Percentiles rank a stretch among this genome's conserved stretches.
Evolutionary conservation across 2,329 filamentous ascomycete species (phyloP).

Genomic region (Aspergillus udagawae): DNA sequence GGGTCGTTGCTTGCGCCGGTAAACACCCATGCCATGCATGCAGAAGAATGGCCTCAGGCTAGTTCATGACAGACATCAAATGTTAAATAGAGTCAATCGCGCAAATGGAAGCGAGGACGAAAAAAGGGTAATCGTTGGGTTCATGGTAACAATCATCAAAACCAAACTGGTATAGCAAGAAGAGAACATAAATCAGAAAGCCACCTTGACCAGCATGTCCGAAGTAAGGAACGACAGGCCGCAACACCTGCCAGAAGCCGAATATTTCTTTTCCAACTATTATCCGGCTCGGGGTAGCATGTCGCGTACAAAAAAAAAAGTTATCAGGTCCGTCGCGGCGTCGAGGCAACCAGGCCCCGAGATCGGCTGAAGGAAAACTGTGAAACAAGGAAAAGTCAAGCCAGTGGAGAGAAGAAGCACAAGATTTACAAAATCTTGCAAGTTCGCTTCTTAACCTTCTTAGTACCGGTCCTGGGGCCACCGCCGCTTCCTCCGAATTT

Average conservation of each 20-base stretch:
- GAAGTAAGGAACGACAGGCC: slow-evolving; percentile 11
- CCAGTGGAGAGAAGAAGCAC: slow-evolving; percentile 23
- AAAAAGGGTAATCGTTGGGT: slow-evolving; percentile 3
- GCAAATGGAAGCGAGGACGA: slow-evolving; percentile 7
- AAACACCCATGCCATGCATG: slow-evolving; percentile 40
- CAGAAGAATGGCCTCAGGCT: slow-evolving; percentile 26
- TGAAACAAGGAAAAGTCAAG: slow-evolving; percentile 7
- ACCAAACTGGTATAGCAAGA: slow-evolving; percentile 15
- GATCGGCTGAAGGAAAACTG: slow-evolving; percentile 19
- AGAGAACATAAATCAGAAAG: slow-evolving; percentile 19
- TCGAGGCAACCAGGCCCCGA: slow-evolving; percentile 35
- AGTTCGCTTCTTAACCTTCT: slow-evolving; percentile 79
- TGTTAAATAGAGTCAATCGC: slow-evolving; percentile 9
- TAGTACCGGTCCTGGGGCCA: slow-evolving; percentile 28
- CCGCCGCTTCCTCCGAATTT: slow-evolving; percentile 35
- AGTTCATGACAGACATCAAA: slow-evolving; percentile 30
- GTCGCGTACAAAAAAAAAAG: slow-evolving; percentile 20
- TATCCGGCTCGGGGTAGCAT: slow-evolving; percentile 4
- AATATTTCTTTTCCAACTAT: not conserved
- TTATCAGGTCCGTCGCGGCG: slow-evolving; percentile 19
- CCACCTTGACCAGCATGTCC: slow-evolving; percentile 18
- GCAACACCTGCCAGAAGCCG: slow-evolving; percentile 19
- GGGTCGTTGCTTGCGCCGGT: slow-evolving; percentile 28
- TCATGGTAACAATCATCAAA: slow-evolving; percentile 11
- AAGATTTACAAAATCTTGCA: slow-evolving; percentile 68